phyloP scores from a whole-genome alignment of 2,329 filamentous ascomycete genomes.

The Myotisia sp. region DNA sequence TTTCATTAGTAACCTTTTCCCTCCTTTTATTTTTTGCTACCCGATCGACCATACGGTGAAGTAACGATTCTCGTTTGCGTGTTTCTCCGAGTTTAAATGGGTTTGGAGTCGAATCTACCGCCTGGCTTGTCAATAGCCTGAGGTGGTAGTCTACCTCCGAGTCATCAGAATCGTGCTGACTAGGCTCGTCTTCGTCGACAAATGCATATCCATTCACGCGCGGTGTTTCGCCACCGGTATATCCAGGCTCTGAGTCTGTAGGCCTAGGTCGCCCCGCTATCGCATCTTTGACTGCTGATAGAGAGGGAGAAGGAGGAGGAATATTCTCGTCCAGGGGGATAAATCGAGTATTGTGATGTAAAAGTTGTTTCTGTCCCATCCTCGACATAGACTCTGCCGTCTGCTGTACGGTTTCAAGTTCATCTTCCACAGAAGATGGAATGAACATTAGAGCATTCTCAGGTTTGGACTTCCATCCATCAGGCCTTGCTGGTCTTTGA shows the following conservation, averaged over 20 bases:
- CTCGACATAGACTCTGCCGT: conserved; percentile 55
- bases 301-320: conserved; percentile 60
- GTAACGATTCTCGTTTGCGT: conserved; percentile 63
- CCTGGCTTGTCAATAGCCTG: conserved; percentile 17
- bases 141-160: conserved; percentile 34
- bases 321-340: conserved; percentile 28
- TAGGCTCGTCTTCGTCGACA: conserved; percentile 58
- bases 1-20: conserved; percentile 45
- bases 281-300: conserved; percentile 71
- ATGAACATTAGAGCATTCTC: conserved; percentile 79
- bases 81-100: conserved; percentile 69
- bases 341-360: conserved; percentile 73
- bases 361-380: conserved; percentile 61
- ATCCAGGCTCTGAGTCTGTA: conserved; percentile 46
- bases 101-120: conserved; percentile 43
- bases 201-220: conserved; percentile 88
- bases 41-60: conserved; percentile 74
- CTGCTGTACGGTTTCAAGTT: conserved; percentile 47
- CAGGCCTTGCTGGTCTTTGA: conserved; percentile 60
- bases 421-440: conserved; percentile 38
- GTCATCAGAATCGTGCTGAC: conserved; percentile 33
- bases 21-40: conserved; percentile 58
- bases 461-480: conserved; percentile 60
- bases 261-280: conserved; percentile 57
- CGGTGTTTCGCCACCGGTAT: conserved; percentile 62